These are phyloP conservation scores for Fagus crenata DNA, from an alignment of 306 rosid species.

Conservation along the genomic window DNA sequence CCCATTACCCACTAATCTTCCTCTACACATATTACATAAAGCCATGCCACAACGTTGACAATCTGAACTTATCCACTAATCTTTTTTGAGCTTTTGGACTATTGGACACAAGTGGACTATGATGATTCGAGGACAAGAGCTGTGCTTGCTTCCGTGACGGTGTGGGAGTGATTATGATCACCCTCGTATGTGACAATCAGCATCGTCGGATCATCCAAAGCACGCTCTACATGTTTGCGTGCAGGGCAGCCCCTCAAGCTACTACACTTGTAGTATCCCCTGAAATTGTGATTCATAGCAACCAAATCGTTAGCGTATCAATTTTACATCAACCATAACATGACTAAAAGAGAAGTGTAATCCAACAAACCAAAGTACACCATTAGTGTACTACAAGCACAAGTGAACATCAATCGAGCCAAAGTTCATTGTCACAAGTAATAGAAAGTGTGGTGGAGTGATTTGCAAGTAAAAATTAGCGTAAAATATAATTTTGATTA, in stretches of 20 bases:
- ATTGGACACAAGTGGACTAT: slow-evolving; percentile 35
- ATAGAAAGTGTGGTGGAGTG: no score
- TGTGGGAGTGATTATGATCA: slow-evolving; percentile 66
- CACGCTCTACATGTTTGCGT: slow-evolving; percentile 86
- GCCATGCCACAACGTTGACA: slow-evolving; percentile 36
- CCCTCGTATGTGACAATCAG: slow-evolving; percentile 80
- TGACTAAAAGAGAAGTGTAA: no score
- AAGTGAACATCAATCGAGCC: no score
- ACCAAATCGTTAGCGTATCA: no score
- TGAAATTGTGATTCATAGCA: slow-evolving; percentile 20
- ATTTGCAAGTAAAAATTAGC: no score
- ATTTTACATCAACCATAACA: no score
- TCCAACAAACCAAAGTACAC: not conserved
- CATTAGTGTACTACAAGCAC: no score
- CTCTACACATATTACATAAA: slow-evolving; percentile 30
- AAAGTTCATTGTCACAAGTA: no score
- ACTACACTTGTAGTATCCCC: slow-evolving; percentile 87
- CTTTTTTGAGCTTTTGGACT: slow-evolving; percentile 1
- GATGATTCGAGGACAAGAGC: slow-evolving; percentile 53
- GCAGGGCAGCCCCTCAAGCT: slow-evolving; percentile 83
- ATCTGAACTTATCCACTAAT: not conserved
- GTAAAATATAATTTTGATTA: no score
- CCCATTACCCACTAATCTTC: slow-evolving; percentile 28
- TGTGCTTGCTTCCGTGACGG: slow-evolving; percentile 42
- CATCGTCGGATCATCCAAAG: slow-evolving; percentile 74